These are phyloP conservation scores for Curvularia hawaiiensis DNA, from an alignment of 2,329 filamentous ascomycete species.

Conservation along the genomic window DNA sequence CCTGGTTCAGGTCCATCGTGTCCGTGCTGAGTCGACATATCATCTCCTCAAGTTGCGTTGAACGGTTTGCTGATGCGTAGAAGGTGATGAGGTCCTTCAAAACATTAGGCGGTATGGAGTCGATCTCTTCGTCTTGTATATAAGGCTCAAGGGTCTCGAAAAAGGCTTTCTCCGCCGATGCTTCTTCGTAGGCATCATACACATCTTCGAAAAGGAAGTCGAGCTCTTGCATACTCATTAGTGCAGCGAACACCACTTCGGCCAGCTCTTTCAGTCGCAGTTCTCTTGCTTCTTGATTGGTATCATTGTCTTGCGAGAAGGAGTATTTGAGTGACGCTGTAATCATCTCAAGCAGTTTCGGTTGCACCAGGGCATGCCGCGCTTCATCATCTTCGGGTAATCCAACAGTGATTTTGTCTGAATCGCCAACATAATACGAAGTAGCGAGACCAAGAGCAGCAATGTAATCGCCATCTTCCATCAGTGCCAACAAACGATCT, in stretches of 20 bases:
- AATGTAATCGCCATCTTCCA: slow-evolving; percentile 97
- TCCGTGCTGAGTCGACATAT: slow-evolving; percentile 90
- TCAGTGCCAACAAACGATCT: slow-evolving; percentile 86
- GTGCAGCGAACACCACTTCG: slow-evolving; percentile 82
- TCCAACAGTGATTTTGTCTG: slow-evolving; percentile 94
- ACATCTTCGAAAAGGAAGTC: slow-evolving; percentile 91
- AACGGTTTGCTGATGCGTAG: slow-evolving; percentile 76
- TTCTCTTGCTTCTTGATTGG: slow-evolving; percentile 56
- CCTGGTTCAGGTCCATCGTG: slow-evolving; percentile 92
- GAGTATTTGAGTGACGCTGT: slow-evolving; percentile 88
- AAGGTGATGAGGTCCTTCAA: slow-evolving; percentile 85
- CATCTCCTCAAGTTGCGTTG: slow-evolving; percentile 85
- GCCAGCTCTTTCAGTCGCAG: slow-evolving; percentile 76
- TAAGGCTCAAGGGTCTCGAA: slow-evolving; percentile 87
- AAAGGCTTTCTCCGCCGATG: slow-evolving; percentile 74
- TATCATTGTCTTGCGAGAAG: slow-evolving; percentile 68
- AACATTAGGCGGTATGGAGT: slow-evolving; percentile 76
- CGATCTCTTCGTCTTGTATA: slow-evolving; percentile 78
- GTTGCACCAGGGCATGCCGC: slow-evolving; percentile 80
- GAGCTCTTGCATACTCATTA: slow-evolving; percentile 74
- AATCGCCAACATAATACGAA: slow-evolving; percentile 86
- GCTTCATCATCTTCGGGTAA: slow-evolving; percentile 80
- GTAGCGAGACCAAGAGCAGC: slow-evolving; percentile 89
- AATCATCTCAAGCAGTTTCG: slow-evolving; percentile 93
- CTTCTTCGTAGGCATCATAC: slow-evolving; percentile 88